Evolutionary conservation across 1,284 basidiomycete genomes (phyloP).

Genomic region (Ganoderma resinaceum): DNA sequence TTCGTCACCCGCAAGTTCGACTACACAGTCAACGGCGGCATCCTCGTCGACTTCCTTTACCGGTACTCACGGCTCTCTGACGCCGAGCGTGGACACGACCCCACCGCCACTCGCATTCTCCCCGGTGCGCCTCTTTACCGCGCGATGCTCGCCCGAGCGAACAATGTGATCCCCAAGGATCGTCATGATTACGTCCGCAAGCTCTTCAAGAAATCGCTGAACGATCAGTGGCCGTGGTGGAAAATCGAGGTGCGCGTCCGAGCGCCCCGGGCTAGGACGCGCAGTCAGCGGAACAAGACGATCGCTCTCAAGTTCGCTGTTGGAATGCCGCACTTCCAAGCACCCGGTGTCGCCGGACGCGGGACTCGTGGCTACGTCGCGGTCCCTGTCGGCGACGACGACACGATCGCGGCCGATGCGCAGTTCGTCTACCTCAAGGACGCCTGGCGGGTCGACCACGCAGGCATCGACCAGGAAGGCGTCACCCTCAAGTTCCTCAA

Average conservation of each 20-base stretch:
- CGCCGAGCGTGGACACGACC: constrained; percentile 25
- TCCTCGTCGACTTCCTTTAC: constrained; percentile 26
- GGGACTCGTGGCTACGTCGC: constrained; percentile 23
- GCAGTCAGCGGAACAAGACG: not conserved
- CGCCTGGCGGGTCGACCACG: constrained; percentile 32
- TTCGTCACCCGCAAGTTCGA: constrained; percentile 19
- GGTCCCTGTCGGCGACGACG: not conserved
- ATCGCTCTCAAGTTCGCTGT: constrained; percentile 7
- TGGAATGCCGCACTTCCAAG: constrained; percentile 19
- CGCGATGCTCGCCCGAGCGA: not conserved
- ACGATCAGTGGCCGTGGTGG: constrained; percentile 14
- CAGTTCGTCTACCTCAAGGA: constrained; percentile 36
- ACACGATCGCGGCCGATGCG: not conserved
- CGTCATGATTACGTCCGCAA: constrained; percentile 10
- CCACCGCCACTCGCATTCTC: constrained; percentile 10
- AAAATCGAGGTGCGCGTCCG: constrained; percentile 5
- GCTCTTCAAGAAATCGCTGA: constrained; percentile 12
- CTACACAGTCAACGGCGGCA: constrained; percentile 14
- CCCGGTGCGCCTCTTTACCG: not conserved
- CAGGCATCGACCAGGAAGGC: constrained; percentile 30
- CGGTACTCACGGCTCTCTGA: constrained; percentile 16
- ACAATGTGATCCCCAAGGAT: not conserved
- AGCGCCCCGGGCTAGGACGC: not conserved
- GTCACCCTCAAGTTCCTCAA: constrained; percentile 31
- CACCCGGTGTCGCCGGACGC: constrained; percentile 7